A percentile compares a stretch with the other conserved stretches of the same genome.
Evolutionary conservation across 495 filamentous ascomycete species (phyloP).

Genomic region (Aspergillus hancockii): DNA sequence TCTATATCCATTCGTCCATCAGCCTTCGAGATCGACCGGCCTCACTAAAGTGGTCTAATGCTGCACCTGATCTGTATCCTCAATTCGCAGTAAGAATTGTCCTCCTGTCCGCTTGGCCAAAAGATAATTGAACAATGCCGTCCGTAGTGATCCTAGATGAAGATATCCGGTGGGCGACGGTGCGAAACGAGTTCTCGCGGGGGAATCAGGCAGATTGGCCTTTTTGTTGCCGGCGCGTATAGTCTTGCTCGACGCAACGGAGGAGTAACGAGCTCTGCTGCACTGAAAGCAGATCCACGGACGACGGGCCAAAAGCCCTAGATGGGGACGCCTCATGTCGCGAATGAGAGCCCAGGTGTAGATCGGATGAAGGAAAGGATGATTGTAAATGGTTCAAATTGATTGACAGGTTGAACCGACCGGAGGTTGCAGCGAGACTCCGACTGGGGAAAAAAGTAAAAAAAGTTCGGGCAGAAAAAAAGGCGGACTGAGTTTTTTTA

Average conservation of each 20-base stretch:
- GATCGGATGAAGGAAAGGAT: not conserved
- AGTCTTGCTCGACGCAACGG: conserved; percentile 23
- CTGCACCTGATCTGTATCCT: conserved; percentile 91
- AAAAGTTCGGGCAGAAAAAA: conserved; percentile 5
- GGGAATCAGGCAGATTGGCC: conserved; percentile 53
- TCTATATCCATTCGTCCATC: conserved; percentile 52
- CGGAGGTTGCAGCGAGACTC: conserved; percentile 32
- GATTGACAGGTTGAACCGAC: conserved; percentile 16
- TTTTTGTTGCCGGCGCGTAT: conserved; percentile 31
- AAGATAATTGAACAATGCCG: conserved; percentile 90
- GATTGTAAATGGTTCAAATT: not conserved
- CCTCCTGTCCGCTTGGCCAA: conserved; percentile 84
- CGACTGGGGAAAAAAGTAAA: conserved; percentile 24
- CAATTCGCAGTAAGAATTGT: conserved; percentile 89
- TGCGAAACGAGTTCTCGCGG: conserved; percentile 90
- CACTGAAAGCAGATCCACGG: conserved; percentile 47
- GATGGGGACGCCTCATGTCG: conserved; percentile 30
- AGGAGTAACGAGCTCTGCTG: conserved; percentile 34
- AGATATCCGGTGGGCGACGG: conserved; percentile 93
- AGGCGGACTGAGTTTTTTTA: conserved; percentile 18
- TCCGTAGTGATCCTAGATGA: conserved; percentile 87
- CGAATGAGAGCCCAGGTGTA: not conserved
- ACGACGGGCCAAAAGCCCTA: conserved; percentile 34
- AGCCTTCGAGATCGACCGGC: not conserved
- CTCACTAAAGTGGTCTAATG: not conserved